phyloP scores from a whole-genome alignment of 352 stramenopile species.

The Albugo candida region DNA sequence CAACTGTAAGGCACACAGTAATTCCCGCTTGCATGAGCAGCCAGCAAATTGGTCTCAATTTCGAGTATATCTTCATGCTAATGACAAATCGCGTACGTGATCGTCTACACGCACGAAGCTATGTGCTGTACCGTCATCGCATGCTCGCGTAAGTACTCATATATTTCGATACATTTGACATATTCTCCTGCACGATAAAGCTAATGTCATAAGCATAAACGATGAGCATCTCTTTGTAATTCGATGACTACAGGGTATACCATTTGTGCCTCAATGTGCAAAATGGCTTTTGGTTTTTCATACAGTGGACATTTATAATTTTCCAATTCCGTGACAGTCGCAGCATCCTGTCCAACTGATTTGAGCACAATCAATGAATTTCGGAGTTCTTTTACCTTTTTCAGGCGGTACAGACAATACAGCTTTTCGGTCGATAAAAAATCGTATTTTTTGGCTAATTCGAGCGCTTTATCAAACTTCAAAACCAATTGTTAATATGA shows the following conservation, averaged over 20 bases:
- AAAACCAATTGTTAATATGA: neutral
- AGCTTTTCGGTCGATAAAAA: constrained; percentile 39
- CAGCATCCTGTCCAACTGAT: no score
- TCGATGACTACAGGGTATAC: constrained; percentile 8
- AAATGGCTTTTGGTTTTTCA: constrained; percentile 17
- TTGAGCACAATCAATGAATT: no score
- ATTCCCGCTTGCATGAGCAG: constrained; percentile 1
- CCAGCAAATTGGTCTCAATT: constrained; percentile 33
- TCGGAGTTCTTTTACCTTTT: constrained; percentile 13
- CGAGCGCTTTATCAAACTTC: constrained; percentile 71
- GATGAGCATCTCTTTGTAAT: constrained; percentile 1
- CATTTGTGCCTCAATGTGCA: constrained; percentile 53
- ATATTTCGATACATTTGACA: constrained; percentile 43
- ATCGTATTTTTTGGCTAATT: constrained; percentile 48
- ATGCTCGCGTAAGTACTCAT: constrained; percentile 37
- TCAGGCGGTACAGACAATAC: constrained; percentile 69
- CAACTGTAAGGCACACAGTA: no score
- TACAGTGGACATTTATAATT: constrained; percentile 4
- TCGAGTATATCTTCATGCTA: no score
- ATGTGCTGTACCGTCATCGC: constrained; percentile 10
- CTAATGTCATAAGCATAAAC: constrained; percentile 9
- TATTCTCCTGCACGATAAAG: constrained; percentile 50
- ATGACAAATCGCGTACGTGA: no score
- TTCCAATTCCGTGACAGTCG: no score
- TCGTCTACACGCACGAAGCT: no score